Evolutionary conservation across 2,329 filamentous ascomycete genomes (phyloP).

Genomic region (Colletotrichum brevisporum): DNA sequence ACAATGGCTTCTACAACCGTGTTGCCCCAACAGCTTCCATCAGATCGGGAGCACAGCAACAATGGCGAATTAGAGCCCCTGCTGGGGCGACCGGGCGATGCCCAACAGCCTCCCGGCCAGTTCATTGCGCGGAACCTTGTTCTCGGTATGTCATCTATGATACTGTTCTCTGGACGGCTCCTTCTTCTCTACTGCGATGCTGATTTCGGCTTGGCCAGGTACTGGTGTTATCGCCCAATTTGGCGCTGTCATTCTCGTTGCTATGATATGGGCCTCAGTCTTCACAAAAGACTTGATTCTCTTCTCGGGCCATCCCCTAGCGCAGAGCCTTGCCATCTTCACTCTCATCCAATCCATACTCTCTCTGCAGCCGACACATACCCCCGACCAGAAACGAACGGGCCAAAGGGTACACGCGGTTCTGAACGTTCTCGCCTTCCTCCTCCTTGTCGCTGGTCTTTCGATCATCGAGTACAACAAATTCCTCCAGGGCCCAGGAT

Average conservation of each 20-base stretch:
- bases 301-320: conserved; percentile 90
- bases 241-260: conserved; percentile 81
- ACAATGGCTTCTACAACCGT: conserved; percentile 79
- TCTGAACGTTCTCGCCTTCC: conserved; percentile 77
- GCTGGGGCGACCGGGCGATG: conserved; percentile 76
- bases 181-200: neutral
- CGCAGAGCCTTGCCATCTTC: conserved; percentile 77
- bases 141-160: conserved; percentile 74
- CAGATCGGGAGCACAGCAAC: conserved; percentile 41
- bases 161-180: conserved; percentile 53
- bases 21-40: conserved; percentile 67
- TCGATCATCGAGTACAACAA: conserved; percentile 89
- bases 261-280: conserved; percentile 83
- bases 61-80: conserved; percentile 60
- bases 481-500: conserved; percentile 68
- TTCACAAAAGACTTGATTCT: conserved; percentile 80
- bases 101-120: conserved; percentile 75
- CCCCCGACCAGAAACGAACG: conserved; percentile 77
- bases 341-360: conserved; percentile 85
- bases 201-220: conserved; percentile 64
- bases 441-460: conserved; percentile 74
- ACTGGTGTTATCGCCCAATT: conserved; percentile 86
- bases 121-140: conserved; percentile 79
- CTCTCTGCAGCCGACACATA: conserved; percentile 88
- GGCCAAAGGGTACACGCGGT: conserved; percentile 75